Evolutionary conservation across 1,139 yeast species (phyloP), one percentile per base, ranked within the genome.

Genomic region (Suhomyces coccinellae): DNA sequence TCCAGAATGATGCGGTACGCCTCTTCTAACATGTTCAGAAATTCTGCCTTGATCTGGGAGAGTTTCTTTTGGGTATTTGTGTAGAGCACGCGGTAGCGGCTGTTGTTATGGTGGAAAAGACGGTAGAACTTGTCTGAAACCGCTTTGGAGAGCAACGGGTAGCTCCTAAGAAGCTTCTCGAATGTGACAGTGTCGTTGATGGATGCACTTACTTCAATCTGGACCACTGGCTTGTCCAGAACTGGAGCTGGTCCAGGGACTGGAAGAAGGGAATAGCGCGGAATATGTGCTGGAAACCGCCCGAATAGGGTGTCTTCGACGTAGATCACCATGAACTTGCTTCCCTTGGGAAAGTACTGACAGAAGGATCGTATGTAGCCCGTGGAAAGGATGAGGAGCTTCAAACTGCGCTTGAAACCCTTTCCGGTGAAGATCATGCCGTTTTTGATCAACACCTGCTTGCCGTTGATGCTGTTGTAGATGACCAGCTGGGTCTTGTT

Each of bases 391-490:
- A 87, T 75, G 43, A 63, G 67, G 20, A 79, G 63, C 38, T 72
- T 68, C 33, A 77, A 63, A 41, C 80, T 72, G 41, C 63, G 60
- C 51, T 72, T 77, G 62, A 82, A 86, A 0, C 90, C 87, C 50
- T 71, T 78, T 0, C 80, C 79, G 0, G 84, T 74, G 52, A 75
- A 73, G 0, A 87, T 60, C 47, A 63, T 57, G 27, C 83, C 83
- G 51, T 82, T 82, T 56, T 80, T 81, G 26, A 86, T 67, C 4
- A 78, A 61, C 1, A 86, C 63, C 45, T 82, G 83, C 55, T 78
- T 79, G 26, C 81, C 82, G 57, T 79, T 85, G 40, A 83, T 55
- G 0, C 95, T 85, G 43, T 69, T 69, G 57, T 77, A 83, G 27
- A 79, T 64, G 6, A 64, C 65, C 75, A 71, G 77, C 40, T 65